Conservation (phyloP, 305 asterid species). For the Caryopteris hybrid region DNA sequence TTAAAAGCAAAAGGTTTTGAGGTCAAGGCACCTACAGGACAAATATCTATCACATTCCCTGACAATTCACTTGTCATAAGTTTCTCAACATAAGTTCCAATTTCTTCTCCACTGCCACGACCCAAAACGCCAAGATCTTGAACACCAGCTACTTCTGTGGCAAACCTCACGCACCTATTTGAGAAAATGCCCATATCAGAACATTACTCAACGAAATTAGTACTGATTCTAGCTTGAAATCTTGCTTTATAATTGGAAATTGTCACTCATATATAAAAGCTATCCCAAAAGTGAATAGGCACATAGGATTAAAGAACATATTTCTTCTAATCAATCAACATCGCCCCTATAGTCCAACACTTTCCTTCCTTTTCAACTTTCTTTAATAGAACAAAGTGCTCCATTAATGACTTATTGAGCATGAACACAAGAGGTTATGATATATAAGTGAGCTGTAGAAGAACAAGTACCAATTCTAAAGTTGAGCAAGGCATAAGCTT, state of each 20-base stretch:
- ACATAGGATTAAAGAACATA: background rate
- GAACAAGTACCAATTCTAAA: background rate
- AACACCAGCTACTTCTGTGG: slow-evolving; percentile 93
- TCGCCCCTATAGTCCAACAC: background rate
- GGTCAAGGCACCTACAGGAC: slow-evolving; percentile 98
- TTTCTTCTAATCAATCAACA: background rate
- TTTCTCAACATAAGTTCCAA: slow-evolving; percentile 93
- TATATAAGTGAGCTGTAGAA: background rate
- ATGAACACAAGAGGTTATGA: background rate
- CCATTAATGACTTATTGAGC: background rate
- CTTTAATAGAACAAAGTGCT: background rate
- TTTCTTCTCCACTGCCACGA: slow-evolving; percentile 99
- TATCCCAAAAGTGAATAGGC: background rate
- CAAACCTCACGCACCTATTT: slow-evolving; percentile 93
- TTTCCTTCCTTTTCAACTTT: background rate
- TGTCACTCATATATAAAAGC: background rate
- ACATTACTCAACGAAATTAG: background rate
- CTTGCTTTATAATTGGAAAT: background rate
- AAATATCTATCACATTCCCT: slow-evolving; percentile 95
- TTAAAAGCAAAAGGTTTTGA: slow-evolving; percentile 98
- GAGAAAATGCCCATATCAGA: slow-evolving; percentile 24
- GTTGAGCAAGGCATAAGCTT: background rate
- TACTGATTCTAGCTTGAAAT: background rate
- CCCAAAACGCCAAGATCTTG: slow-evolving; percentile 97
- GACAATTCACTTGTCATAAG: slow-evolving; percentile 99